A percentile compares a stretch with the other conserved stretches of the same genome.
Evolutionary conservation across 352 stramenopile genomes (phyloP).

Genomic region (Globisporangium irregulare): DNA sequence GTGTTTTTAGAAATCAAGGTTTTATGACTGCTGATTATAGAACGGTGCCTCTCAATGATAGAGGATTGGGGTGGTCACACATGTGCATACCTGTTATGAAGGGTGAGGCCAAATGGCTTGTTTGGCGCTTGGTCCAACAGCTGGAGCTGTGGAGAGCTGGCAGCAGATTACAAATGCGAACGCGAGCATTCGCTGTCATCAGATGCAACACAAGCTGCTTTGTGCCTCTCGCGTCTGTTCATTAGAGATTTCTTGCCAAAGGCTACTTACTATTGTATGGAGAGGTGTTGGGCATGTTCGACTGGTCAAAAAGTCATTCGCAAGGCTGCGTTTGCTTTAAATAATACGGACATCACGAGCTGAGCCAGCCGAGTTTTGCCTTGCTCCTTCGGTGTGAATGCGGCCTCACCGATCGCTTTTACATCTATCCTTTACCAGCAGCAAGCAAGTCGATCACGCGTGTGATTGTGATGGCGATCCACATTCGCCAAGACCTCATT

Average conservation of each 20-base stretch:
- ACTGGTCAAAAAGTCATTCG: neutral
- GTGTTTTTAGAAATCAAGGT: neutral
- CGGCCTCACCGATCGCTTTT: neutral
- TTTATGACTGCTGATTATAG: neutral
- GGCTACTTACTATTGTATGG: neutral
- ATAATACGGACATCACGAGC: neutral
- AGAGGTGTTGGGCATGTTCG: neutral
- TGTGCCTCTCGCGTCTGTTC: neutral
- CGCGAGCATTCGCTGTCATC: neutral
- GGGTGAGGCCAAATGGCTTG: neutral
- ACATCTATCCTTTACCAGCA: neutral
- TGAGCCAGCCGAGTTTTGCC: too few species aligned
- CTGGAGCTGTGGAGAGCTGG: neutral
- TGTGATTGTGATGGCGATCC: neutral
- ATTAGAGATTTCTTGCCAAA: too few species aligned
- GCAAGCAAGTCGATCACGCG: too few species aligned
- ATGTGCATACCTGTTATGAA: neutral
- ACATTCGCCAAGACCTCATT: neutral
- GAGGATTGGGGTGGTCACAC: neutral
- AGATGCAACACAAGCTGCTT: neutral
- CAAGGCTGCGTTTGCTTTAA: neutral
- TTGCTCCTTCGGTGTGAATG: too few species aligned
- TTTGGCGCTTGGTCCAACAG: slow-evolving; percentile 1
- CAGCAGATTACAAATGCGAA: slow-evolving; percentile 5
- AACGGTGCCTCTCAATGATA: neutral